Base-by-base conservation (phyloP, 192 early-diverging fungal genomes). In the Coemansia sp. region DNA sequence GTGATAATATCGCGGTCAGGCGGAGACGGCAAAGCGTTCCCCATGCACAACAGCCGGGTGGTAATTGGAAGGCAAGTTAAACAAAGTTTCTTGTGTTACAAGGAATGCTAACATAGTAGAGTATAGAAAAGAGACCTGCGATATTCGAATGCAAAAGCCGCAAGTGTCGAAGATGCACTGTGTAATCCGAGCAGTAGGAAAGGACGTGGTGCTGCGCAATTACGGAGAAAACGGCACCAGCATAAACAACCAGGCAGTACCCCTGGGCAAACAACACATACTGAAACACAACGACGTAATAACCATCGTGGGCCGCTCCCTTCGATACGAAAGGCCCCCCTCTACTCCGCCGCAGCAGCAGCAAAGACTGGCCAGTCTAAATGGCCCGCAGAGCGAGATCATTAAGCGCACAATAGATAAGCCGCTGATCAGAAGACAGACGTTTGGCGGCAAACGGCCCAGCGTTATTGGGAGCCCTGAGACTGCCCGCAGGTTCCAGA, bases 91-190 rank as follows among this genome's bases (percentile, higher is more conserved):
- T n/a, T n/a, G n/a, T n/a, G n/a, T n/a, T n/a, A n/a, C n/a, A n/a
- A n/a, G n/a, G n/a, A n/a, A n/a, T n/a, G n/a, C n/a, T n/a, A n/a
- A n/a, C n/a, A n/a, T n/a, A n/a, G n/a, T n/a, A n/a, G n/a, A n/a
- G n/a, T 12, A 12, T 57, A 69, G 65, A 39, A 56, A 53, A 38
- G 68, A 71, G 43, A 79, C 68, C 30, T 79, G 76, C 40, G 70
- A 79, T 19, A 79, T 79, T 12, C 70, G 76, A 13, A 65, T 79
- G 55, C 69, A 72, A 42, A 42, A 44, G 10, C 50, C 58, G 0
- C 53, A 68, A 33, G 76, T 69, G 39, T 72, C 76, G 20, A 72
- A 79, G 49, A 60, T 69, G 50, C 76, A 79, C 56, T 71, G 65
- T 33, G 44, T 65, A 2, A 62, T 77, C 5, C 66, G 56, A 15